Conservation (phyloP, 164 flowering plant species). For the Saururus chinensis region DNA sequence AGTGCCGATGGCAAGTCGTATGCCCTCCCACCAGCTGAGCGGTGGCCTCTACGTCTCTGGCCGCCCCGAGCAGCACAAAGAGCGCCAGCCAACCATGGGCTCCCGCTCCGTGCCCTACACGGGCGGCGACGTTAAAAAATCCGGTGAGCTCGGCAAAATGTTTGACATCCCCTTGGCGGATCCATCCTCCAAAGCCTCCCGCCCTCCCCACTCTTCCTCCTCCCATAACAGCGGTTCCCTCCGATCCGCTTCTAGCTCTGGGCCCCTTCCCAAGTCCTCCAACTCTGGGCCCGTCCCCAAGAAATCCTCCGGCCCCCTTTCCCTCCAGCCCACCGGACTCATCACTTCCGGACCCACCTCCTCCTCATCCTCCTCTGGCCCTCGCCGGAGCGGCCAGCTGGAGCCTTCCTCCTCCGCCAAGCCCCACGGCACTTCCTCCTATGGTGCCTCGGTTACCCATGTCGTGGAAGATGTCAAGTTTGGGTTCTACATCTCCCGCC, state of each 20-base stretch:
- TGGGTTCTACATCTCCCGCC: conserved; percentile 52
- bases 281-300: no score
- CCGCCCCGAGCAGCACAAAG: conserved; percentile 46
- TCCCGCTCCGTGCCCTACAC: conserved; percentile 68
- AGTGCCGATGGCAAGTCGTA: conserved; percentile 63
- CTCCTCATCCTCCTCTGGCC: conserved; percentile 14
- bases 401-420: conserved; percentile 17
- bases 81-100: conserved; percentile 45
- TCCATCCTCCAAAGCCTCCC: no score
- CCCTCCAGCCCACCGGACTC: conserved; percentile 27
- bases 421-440: conserved; percentile 25
- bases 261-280: conserved; percentile 17
- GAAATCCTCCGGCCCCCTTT: no score
- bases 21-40: conserved; percentile 66
- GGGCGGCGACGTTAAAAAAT: conserved; percentile 77
- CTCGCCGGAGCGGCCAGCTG: conserved; percentile 14
- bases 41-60: conserved; percentile 72
- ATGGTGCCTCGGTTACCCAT: conserved; percentile 70
- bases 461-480: conserved; percentile 41
- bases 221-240: conserved; percentile 27
- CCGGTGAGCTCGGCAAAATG: conserved; percentile 93
- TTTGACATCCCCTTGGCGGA: conserved; percentile 66
- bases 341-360: conserved; percentile 36
- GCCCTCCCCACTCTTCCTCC: conserved; percentile 14
- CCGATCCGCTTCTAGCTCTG: conserved; percentile 42